Base-by-base conservation (phyloP, 192 early-diverging fungal species). In the Coemansia sp. region DNA sequence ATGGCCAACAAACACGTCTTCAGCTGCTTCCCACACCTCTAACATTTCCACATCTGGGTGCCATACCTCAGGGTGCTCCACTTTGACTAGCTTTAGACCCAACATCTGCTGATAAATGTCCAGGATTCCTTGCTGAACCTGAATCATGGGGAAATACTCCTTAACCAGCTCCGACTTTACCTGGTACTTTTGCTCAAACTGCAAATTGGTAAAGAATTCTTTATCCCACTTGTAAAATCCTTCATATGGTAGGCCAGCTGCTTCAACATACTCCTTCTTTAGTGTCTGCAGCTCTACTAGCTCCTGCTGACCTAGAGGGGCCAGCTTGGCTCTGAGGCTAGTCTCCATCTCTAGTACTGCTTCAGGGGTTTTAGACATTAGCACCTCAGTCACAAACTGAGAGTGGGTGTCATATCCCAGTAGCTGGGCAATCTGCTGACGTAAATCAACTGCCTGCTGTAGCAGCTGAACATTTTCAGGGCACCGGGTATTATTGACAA, bases 91-190 rank as follows among this genome's bases (percentile, higher is more conserved):
- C 22, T 72, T 69, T 34, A 94, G 64, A 7, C 81, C 75, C 29
- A 94, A 72, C 39, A 94, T 81, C 41, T 81, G 62, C 58, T 86
- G 70, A 67, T 94, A 94, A 22, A 91, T 83, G 31, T 84, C 71
- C 22, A 91, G 70, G 70, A 91, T 83, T 51, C 82, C 85, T 51
- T 73, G 55, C 23, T 81, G 87, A 28, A 82, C 86, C 55, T 57
- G 61, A 52, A 77, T 73, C 61, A 87, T 76, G n/a, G 81, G 76
- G 57, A 91, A 89, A 58, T 89, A 92, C 59, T 89, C 70, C 63
- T 90, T 90, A 68, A 91, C 84, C 35, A 82, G 67, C 51, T 91
- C 84, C 47, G 89, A 79, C 53, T 86, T 85, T 44, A 94, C 83
- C n/a, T 81, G 60, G 62, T 87, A 89, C 55, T 85, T 72, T 34